Evolutionary conservation across 1,284 basidiomycete genomes (phyloP), one percentile per base, ranked within the genome.

Genomic region (Rhodotorula sp.): DNA sequence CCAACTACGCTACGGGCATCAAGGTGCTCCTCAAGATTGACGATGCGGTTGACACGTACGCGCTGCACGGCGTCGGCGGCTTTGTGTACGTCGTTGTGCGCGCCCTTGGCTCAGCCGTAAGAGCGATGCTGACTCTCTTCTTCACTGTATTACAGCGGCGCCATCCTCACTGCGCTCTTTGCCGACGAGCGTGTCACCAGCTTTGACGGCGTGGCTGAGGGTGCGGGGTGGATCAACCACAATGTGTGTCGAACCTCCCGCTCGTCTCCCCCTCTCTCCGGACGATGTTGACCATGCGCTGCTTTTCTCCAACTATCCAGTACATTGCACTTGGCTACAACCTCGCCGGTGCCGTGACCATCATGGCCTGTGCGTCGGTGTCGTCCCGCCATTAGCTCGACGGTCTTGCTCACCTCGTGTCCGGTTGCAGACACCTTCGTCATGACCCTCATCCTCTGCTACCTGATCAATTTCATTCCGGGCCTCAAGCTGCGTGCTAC

Each of bases 391-490:
- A 15, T 10, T 32, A n/a, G 19, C 29, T 32, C 53, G 2, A 32
- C 15, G 8, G 19, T 22, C 21, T 3, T 21, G 21, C 32, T 54
- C 29, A 54, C 53, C 29, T 50, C 32, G 8, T 5, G 21, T 19
- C 32, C 32, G 21, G 32, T 7, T 12, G 13, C 53, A 54, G 53
- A 67, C 58, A 64, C 68, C 61, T 85, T 91, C 32, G 91, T 91
- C 64, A 82, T 94, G 57, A 84, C 83, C 15, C 95, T 63, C 64
- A 85, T 94, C 82, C 91, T 97, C 81, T 86, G 92, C 67, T 94
- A 94, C 89, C 83, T 89, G 78, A 91, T 98, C 88, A 93, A 98
- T 85, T 92, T 85, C 82, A 91, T 97, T 78, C 96, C 96, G 4
- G 89, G 88, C 74, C 85, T 92, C 72, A 86, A 90, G 66, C 87